Percentiles rank a stretch among this genome's conserved stretches.
phyloP scores from a whole-genome alignment of 2,329 filamentous ascomycete species.

The Arthrinium puccinioides region DNA sequence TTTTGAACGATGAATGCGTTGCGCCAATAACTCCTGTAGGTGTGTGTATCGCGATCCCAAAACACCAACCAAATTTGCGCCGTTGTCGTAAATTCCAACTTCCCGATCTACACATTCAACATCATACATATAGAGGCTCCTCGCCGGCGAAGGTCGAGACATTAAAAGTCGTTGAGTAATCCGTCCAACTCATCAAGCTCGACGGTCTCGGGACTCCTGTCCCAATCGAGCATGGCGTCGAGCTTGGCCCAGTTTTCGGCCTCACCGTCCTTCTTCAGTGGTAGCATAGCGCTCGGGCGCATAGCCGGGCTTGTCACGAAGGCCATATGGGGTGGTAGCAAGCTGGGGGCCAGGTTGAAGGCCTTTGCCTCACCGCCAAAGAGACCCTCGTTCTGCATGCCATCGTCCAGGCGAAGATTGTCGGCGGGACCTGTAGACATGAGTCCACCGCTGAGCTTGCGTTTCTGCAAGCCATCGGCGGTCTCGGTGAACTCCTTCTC shows the following conservation, averaged over 20 bases:
- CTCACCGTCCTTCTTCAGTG: constrained; percentile 35
- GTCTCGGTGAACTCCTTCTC: constrained; percentile 97
- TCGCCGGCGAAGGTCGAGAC: too few relatives aligned
- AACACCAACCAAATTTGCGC: too few relatives aligned
- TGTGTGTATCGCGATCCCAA: too few relatives aligned
- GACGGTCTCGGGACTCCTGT: constrained; percentile 76
- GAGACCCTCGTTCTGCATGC: constrained; percentile 42
- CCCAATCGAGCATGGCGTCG: constrained; percentile 45
- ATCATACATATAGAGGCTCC: too few relatives aligned
- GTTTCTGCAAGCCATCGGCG: constrained; percentile 71
- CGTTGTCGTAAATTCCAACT: too few relatives aligned
- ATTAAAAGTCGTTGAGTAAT: constrained; percentile 67
- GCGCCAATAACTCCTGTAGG: too few relatives aligned
- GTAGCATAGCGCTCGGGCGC: constrained; percentile 37
- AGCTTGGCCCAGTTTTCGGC: constrained; percentile 36
- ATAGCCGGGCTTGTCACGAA: constrained; percentile 51
- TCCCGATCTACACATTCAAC: too few relatives aligned
- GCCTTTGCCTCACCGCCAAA: constrained; percentile 40
- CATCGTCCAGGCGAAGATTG: constrained; percentile 32
- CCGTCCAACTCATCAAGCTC: constrained; percentile 90
- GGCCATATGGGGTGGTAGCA: constrained; percentile 27
- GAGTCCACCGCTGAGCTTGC: constrained; percentile 46
- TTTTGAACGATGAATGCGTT: too few relatives aligned
- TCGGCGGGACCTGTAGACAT: constrained; percentile 26
- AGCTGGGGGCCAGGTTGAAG: constrained; percentile 21